Conservation (phyloP, 1,284 basidiomycete genomes). For the Trichosporon ovoides region DNA sequence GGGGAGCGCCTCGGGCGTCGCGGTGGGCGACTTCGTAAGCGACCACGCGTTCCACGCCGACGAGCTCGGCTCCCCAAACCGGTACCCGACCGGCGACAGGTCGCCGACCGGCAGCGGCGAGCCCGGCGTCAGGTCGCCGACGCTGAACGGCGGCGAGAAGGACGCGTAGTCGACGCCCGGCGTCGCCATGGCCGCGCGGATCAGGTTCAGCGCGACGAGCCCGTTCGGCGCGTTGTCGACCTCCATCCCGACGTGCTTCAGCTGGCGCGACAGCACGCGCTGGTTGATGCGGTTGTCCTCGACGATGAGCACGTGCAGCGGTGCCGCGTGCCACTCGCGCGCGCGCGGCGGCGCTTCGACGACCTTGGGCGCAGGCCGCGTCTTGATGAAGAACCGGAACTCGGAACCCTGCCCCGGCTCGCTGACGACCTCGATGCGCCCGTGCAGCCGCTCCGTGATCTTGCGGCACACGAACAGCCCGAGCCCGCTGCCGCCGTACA, state of each 20-base stretch:
- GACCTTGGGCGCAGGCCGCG: background rate
- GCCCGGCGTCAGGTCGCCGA: background rate
- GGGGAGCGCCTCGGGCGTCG: conserved; percentile 12
- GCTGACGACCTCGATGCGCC: conserved; percentile 27
- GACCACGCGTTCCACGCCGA: background rate
- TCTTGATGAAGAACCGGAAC: conserved; percentile 38
- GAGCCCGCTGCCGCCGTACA: conserved; percentile 33
- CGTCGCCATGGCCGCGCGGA: conserved; percentile 31
- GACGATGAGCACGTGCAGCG: conserved; percentile 28
- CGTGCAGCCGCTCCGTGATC: conserved; percentile 29
- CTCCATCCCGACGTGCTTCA: conserved; percentile 15
- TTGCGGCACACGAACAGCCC: conserved; percentile 33
- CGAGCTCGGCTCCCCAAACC: background rate
- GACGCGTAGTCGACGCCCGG: background rate
- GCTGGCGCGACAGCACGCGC: conserved; percentile 23
- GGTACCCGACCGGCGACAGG: background rate
- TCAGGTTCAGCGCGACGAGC: conserved; percentile 47
- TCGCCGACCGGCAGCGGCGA: background rate
- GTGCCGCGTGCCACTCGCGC: background rate
- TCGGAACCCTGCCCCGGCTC: conserved; percentile 44
- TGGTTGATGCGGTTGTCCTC: conserved; percentile 46
- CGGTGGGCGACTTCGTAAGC: background rate
- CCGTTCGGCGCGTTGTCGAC: conserved; percentile 40
- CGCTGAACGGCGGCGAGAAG: background rate
- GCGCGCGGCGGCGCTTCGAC: background rate